Percentiles rank a stretch among this genome's conserved stretches.
These are phyloP conservation scores for Plenodomus lindquistii DNA, from an alignment of 2,329 filamentous ascomycete species.

Conservation along the genomic window DNA sequence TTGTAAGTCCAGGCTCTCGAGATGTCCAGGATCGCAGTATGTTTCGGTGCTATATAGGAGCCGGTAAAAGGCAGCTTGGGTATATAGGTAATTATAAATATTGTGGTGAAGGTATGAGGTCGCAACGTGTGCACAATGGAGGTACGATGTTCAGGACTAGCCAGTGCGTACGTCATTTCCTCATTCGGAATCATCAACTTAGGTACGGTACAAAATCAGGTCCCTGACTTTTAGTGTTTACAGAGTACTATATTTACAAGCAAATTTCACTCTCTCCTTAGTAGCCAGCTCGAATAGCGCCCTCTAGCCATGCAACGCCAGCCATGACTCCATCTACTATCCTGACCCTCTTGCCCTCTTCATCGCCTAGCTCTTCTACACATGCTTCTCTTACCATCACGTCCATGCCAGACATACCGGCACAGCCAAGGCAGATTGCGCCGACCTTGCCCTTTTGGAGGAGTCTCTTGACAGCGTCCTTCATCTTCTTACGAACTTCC, in stretches of 20 bases:
- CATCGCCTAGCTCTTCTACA: slow-evolving; percentile 64
- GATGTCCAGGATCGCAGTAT: not conserved
- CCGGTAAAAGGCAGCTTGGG: too few species aligned
- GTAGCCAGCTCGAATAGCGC: slow-evolving; percentile 46
- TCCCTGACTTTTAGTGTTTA: too few species aligned
- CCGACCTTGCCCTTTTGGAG: slow-evolving; percentile 61
- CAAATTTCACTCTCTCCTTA: slow-evolving; percentile 18
- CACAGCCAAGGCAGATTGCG: slow-evolving; percentile 83
- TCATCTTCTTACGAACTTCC: slow-evolving; percentile 68
- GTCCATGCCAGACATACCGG: slow-evolving; percentile 87
- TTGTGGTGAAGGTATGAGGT: not conserved
- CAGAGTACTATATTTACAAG: not conserved
- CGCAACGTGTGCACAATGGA: not conserved
- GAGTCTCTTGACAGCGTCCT: slow-evolving; percentile 69
- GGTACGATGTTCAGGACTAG: not conserved
- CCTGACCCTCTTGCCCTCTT: slow-evolving; percentile 61
- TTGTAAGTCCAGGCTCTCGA: not conserved
- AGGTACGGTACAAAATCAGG: not conserved
- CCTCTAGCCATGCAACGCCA: slow-evolving; percentile 66
- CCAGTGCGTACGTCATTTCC: slow-evolving; percentile 6
- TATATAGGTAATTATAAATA: not conserved
- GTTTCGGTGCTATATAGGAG: not conserved
- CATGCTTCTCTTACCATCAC: slow-evolving; percentile 73
- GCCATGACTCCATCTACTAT: slow-evolving; percentile 82
- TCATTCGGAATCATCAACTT: not conserved